These are phyloP conservation scores for Scenedesmus sp. DNA, from an alignment of 163 green algal species.

Conservation along the genomic window DNA sequence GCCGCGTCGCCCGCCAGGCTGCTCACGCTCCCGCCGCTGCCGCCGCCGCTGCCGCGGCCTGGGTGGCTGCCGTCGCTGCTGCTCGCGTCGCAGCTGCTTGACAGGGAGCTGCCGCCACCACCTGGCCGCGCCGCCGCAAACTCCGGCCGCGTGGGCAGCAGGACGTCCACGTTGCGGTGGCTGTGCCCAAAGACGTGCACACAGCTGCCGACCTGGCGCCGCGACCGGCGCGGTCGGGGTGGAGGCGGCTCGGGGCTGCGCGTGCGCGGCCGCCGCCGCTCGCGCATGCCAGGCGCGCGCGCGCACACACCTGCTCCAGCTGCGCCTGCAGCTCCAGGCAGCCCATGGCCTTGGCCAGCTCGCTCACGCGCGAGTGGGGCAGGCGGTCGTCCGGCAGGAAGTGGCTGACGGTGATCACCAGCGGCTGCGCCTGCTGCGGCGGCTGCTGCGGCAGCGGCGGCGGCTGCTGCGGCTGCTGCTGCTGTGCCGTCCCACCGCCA, in stretches of 20 bases:
- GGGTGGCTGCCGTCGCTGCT: too few relatives aligned
- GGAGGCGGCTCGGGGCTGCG: too few relatives aligned
- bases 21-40: neutral
- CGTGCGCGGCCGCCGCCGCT: too few relatives aligned
- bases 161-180: constrained; percentile 45
- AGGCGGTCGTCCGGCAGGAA: constrained; percentile 63
- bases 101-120: too few relatives aligned
- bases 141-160: too few relatives aligned
- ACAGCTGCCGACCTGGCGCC: neutral
- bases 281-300: too few relatives aligned
- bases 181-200: constrained; percentile 62
- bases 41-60: neutral
- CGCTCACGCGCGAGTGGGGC: constrained; percentile 39
- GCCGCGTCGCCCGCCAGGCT: too few relatives aligned
- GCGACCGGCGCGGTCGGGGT: too few relatives aligned
- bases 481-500: too few relatives aligned
- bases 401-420: constrained; percentile 61
- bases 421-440: constrained; percentile 16
- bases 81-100: too few relatives aligned
- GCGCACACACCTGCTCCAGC: constrained; percentile 31
- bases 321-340: constrained; percentile 50
- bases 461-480: neutral
- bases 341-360: constrained; percentile 60
- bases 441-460: neutral
- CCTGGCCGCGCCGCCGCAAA: too few relatives aligned